These are phyloP conservation scores for Malassezia arunalokei DNA, from an alignment of 1,284 basidiomycete species.

Conservation along the genomic window DNA sequence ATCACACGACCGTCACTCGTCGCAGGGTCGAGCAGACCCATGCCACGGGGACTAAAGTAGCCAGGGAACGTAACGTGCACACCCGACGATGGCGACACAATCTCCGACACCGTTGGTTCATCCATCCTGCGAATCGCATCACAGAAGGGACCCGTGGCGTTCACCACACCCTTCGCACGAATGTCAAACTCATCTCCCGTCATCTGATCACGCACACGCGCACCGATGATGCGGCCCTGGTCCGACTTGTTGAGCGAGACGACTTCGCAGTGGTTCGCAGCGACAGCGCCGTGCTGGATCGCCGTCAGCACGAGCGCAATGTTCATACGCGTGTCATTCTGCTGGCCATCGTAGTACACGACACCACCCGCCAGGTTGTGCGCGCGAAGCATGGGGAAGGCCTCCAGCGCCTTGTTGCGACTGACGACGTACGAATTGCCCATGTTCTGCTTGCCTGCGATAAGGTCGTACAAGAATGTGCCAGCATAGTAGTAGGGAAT, in stretches of 20 bases:
- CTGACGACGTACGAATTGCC: conserved; percentile 87
- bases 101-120: conserved; percentile 66
- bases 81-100: conserved; percentile 82
- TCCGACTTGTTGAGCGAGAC: conserved; percentile 63
- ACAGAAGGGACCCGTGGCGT: conserved; percentile 88
- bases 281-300: conserved; percentile 77
- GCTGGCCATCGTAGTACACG: conserved; percentile 96
- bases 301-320: conserved; percentile 76
- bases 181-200: conserved; percentile 74
- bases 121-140: conserved; percentile 78
- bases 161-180: conserved; percentile 79
- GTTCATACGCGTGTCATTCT: conserved; percentile 98
- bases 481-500: conserved; percentile 91
- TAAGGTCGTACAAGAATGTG: conserved; percentile 88
- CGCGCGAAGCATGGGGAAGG: conserved; percentile 88
- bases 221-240: conserved; percentile 59
- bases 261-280: conserved; percentile 83
- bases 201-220: conserved; percentile 66
- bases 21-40: conserved; percentile 88
- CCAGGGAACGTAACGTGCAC: conserved; percentile 93
- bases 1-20: conserved; percentile 95
- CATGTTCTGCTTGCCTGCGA: conserved; percentile 95
- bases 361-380: conserved; percentile 87
- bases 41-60: conserved; percentile 87
- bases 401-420: conserved; percentile 71